A percentile compares a stretch with the other conserved stretches of the same genome.
phyloP scores from a whole-genome alignment of 169 alveolate genomes.

The Cystoisospora suis region DNA sequence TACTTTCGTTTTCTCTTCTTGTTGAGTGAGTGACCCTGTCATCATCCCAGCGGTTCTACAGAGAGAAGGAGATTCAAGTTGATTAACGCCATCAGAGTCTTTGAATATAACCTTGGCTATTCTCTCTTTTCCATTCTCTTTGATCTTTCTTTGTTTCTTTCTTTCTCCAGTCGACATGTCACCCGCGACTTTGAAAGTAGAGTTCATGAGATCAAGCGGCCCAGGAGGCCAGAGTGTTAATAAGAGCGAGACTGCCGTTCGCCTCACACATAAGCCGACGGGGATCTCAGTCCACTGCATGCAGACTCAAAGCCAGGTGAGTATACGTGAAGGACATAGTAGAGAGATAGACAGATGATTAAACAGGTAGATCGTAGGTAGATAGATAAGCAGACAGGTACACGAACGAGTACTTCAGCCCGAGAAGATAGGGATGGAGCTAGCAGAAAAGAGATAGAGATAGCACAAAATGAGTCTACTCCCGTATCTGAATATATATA shows the following conservation, averaged over 20 bases:
- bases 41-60: too few relatives aligned
- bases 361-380: too few relatives aligned
- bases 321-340: too few relatives aligned
- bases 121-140: background rate
- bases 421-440: too few relatives aligned
- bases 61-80: too few relatives aligned
- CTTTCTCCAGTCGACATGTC: constrained; percentile 43
- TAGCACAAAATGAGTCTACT: too few relatives aligned
- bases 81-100: too few relatives aligned
- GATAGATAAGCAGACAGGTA: too few relatives aligned
- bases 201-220: constrained; percentile 92
- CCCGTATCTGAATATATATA: too few relatives aligned
- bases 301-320: constrained; percentile 61
- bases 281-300: constrained; percentile 83
- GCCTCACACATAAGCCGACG: constrained; percentile 93
- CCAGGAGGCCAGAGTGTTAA: constrained; percentile 96
- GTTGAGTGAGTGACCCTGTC: background rate
- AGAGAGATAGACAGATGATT: too few relatives aligned
- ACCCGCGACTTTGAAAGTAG: constrained; percentile 80
- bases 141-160: background rate
- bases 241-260: constrained; percentile 92
- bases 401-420: too few relatives aligned
- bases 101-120: background rate
- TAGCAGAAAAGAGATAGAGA: too few relatives aligned
- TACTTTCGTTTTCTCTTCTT: background rate